Conservation (phyloP, 83 land plant genomes). For the Picea engelmannii region DNA sequence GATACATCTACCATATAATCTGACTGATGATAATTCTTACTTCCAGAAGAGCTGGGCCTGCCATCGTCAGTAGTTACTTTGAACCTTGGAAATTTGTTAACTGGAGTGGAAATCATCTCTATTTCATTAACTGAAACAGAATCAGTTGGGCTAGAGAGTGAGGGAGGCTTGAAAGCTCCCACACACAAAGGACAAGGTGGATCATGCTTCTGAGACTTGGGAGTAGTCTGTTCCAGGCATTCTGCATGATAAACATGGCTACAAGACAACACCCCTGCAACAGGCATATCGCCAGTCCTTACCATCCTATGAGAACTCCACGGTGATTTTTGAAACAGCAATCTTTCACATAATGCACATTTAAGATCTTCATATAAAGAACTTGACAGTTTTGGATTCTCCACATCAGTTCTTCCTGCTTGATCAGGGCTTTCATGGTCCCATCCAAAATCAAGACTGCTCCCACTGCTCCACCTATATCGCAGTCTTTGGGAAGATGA, state of each 20-base stretch:
- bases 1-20: slow-evolving; percentile 65
- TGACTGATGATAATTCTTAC: slow-evolving; percentile 46
- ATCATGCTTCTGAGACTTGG: slow-evolving; percentile 50
- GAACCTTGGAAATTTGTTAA: slow-evolving; percentile 35
- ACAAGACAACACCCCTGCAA: slow-evolving; percentile 73
- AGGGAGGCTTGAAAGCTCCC: slow-evolving; percentile 10
- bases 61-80: slow-evolving; percentile 41
- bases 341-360: slow-evolving; percentile 68
- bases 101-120: slow-evolving; percentile 23
- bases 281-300: slow-evolving; percentile 69
- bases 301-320: slow-evolving; percentile 71
- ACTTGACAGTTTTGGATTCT: slow-evolving; percentile 4
- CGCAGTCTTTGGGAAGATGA: slow-evolving; percentile 21
- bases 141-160: slow-evolving; percentile 22
- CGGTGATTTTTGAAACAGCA: slow-evolving; percentile 69
- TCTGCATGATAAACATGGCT: slow-evolving; percentile 82
- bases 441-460: slow-evolving; percentile 33
- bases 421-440: slow-evolving; percentile 32
- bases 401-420: slow-evolving; percentile 23
- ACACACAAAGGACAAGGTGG: slow-evolving; percentile 80
- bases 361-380: slow-evolving; percentile 26
- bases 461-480: slow-evolving; percentile 32
- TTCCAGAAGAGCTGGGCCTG: slow-evolving; percentile 22
- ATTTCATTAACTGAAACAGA: slow-evolving; percentile 22
- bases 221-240: slow-evolving; percentile 80